Conservation (phyloP, 345 rosid species). For the Kernera saxatilis region DNA sequence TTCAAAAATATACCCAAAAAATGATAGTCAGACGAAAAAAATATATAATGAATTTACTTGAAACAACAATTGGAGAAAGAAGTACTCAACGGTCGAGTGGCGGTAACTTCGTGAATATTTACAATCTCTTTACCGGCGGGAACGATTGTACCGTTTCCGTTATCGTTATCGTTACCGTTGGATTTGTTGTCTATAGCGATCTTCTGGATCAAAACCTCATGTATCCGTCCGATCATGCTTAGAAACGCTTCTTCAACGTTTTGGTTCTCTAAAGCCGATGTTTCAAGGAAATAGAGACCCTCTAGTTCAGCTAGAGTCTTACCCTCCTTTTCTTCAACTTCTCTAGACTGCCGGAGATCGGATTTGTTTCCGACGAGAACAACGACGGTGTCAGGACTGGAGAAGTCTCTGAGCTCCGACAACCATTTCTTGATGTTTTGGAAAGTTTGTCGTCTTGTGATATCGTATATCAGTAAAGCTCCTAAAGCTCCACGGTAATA, state of each 20-base stretch:
- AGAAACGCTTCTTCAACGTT: conserved; percentile 72
- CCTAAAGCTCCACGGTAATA: conserved; percentile 86
- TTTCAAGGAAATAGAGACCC: conserved; percentile 63
- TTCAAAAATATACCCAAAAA: background rate
- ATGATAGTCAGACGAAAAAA: background rate
- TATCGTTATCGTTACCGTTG: conserved; percentile 22
- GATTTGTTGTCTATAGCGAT: conserved; percentile 38
- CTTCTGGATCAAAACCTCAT: conserved; percentile 44
- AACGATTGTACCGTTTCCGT: conserved; percentile 3
- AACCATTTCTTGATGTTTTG: conserved; percentile 59
- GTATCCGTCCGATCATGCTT: conserved; percentile 55
- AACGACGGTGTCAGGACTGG: conserved; percentile 49
- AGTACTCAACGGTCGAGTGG: conserved; percentile 47
- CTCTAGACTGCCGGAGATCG: conserved; percentile 44
- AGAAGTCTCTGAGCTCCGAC: conserved; percentile 52
- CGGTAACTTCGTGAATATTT: conserved; percentile 54
- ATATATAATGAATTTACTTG: background rate
- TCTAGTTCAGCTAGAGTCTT: conserved; percentile 46
- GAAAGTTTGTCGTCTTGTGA: conserved; percentile 57
- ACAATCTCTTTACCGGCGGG: conserved; percentile 45
- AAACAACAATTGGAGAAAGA: conserved; percentile 48
- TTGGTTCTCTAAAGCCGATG: conserved; percentile 62
- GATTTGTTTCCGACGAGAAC: conserved; percentile 74
- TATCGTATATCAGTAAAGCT: conserved; percentile 71
- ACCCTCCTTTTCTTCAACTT: conserved; percentile 60